Evolutionary conservation across 2,329 filamentous ascomycete species (phyloP), one percentile per base, ranked within the genome.

Genomic region (Malbranchea cinnamomea): DNA sequence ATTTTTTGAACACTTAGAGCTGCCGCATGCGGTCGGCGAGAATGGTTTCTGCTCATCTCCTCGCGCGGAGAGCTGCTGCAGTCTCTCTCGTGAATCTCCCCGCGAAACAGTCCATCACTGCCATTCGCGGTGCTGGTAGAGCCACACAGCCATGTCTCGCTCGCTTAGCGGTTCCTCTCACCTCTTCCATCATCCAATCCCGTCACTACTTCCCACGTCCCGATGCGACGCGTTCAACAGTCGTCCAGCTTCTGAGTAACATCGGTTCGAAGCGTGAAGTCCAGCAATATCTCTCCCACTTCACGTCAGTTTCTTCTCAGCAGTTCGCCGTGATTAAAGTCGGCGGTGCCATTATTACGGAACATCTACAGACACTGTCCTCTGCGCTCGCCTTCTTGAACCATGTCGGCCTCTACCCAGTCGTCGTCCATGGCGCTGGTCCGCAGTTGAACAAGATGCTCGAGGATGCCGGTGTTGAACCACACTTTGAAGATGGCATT

Each of bases 251-350:
- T 36, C 68, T 95, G 44, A 92, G 83, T 63, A 93, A 87, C 60
- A 91, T 95, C 53, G 87, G 84, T 38, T 93, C 84, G 39, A 92
- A 91, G 69, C 70, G 87, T 37, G 87, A 98, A 63, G 83, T 91
- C 40, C 82, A 94, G 64, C 87, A 95, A 59, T 95, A 95, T 58
- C 75, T 95, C 36, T 89, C 85, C 42, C 84, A 95, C 54, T 98
- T 98, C 67, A 89, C 79, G 44, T 93, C 85, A 19, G 85, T 94
- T 38, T 89, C 84, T 25, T 92, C 84, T 20, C 85, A 95, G 62
- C 84, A 92, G 52, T 98, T 95, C 56, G 87, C 85, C 42, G 87
- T 98, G 28, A 92, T 98, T 59, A 98, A 98, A 65, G 87, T 95
- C 33, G 89, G 87, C 38, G 89, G 87, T 38, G 89, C 87, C 39